Evolutionary conservation across 805 yeast genomes (phyloP), one percentile per base, ranked within the genome.

Genomic region (Kodamaea kaohsiungensis): DNA sequence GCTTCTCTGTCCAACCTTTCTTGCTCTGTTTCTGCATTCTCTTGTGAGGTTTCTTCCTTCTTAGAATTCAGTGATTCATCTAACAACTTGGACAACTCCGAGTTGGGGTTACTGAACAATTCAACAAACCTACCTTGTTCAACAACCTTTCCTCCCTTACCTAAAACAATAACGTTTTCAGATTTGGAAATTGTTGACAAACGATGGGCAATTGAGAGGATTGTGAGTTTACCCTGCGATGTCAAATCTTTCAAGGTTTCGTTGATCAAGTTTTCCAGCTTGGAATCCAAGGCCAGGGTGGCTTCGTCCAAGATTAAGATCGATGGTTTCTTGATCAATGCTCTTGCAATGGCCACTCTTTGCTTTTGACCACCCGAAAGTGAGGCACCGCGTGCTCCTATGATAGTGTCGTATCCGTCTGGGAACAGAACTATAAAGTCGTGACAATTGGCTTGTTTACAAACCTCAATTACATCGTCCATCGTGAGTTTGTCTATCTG

Each of bases 301-400:
- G 88, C 88, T 62, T 87, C 92, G 61, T 87, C 92, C 53, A 87
- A 71, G 3, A 87, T 77, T 59, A 87, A 70, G 17, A 87, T 76
- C 46, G 80, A 74, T 7, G 92, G 92, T 54, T 82, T 77, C 56
- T 88, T 84, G 53, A 87, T 82, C 56, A 87, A 71, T 1, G 90
- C 89, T 57, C 92, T 73, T 0, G 92, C 92, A 68, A 87, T 85
- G 7, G 91, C 91, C 43, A 87, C 75, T 60, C 91, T 78, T 70
- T 87, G 92, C 17, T 87, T 86, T 67, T 87, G 92, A 10, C 92
- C 92, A 39, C 91, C 92, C 3, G 89, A 84, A 18, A 87, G 66
- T 25, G 83, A 70, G 1, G 84, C 77, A 0, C 88, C 88, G 47
- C 84, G 72, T 7, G 81, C 67, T 1, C 87, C 87, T 52, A 81